Conservation (phyloP, 768 basidiomycete species). For the Kwoniella sp. region DNA sequence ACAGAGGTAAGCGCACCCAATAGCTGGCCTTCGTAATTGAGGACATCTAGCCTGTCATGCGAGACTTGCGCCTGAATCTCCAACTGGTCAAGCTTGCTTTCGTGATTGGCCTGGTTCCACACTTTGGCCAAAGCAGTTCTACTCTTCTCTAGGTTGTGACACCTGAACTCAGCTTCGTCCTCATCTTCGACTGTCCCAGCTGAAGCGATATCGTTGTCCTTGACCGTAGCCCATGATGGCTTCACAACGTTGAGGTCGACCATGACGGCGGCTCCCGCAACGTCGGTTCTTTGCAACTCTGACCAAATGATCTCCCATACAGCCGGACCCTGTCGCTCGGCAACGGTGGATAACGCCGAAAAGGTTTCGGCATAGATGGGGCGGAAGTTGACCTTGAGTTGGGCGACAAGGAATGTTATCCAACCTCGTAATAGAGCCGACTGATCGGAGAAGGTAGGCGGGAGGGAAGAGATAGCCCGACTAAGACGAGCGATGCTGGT, state of each 20-base stretch:
- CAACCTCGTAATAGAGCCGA: conserved; percentile 3
- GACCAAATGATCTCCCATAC: conserved; percentile 69
- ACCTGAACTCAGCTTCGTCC: conserved; percentile 46
- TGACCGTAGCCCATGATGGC: conserved; percentile 27
- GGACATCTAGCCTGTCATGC: conserved; percentile 62
- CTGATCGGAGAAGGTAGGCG: not conserved
- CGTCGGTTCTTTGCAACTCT: conserved; percentile 55
- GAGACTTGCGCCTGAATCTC: conserved; percentile 56
- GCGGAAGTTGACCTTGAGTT: conserved; percentile 86
- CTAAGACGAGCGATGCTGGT: conserved; percentile 70
- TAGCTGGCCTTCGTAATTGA: conserved; percentile 76
- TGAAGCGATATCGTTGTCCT: not conserved
- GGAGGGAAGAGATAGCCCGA: conserved; percentile 38
- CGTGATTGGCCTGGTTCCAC: conserved; percentile 26
- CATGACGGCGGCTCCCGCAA: conserved; percentile 12
- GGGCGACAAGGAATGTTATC: conserved; percentile 54
- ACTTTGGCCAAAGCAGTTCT: conserved; percentile 8
- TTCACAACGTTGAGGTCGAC: conserved; percentile 19
- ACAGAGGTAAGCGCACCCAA: conserved; percentile 66
- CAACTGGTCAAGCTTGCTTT: conserved; percentile 44
- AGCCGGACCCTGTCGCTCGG: conserved; percentile 61
- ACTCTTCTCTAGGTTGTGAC: conserved; percentile 42
- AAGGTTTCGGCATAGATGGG: conserved; percentile 84
- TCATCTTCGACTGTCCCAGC: conserved; percentile 20
- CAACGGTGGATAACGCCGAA: conserved; percentile 59